Base-by-base conservation (phyloP, 306 rosid species). In the Styphnolobium japonicum region DNA sequence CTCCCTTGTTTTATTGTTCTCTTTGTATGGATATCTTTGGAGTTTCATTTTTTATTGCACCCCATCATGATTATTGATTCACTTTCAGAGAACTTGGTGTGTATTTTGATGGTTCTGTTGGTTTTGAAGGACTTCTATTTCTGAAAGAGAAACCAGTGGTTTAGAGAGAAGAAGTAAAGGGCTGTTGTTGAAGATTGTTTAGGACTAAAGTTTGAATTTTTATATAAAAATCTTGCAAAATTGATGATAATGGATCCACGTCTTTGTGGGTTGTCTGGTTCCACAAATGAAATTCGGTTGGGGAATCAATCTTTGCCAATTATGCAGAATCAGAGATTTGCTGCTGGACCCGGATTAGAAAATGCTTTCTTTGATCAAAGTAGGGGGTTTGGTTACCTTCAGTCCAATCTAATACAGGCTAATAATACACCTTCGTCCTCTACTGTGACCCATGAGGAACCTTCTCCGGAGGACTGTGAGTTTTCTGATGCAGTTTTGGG, bases 401-500 rank as follows among this genome's bases (percentile, higher is more conserved):
- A 78, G 25, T 76, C 90, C 1, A 80, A 85, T 85, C 75, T 68
- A 45, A 19, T 76, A 29, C 76, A 85, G 0, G 75, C 75, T 37
- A 70, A 51, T 67, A 73, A 51, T 67, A 73, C 85, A 3, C 86
- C 86, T 19, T 76, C 88, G 5, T 29, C 80, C 63, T 84, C 92
- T 1, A 77, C 67, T 82, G 80, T 77, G 68, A 83, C 80, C 46
- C 89, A 73, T 0, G 97, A 86, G 79, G 98, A 90, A 7, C 91
- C 87, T 86, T 92, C 86, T 22, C 87, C 80, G 1, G 99, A 96
- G 80, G 97, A 93, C 4, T 96, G 94, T 76, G 99, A 96, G 51
- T 96, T 96, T 85, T 91, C 98, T 18, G 97, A 96, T 90, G 80
- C 85, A 2, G 87, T 91, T 83, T 89, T 96, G 88, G 75, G 77